Evolutionary conservation across 192 early-diverging fungal species (phyloP).

Genomic region (Jimgerdemannia lactiflua): DNA sequence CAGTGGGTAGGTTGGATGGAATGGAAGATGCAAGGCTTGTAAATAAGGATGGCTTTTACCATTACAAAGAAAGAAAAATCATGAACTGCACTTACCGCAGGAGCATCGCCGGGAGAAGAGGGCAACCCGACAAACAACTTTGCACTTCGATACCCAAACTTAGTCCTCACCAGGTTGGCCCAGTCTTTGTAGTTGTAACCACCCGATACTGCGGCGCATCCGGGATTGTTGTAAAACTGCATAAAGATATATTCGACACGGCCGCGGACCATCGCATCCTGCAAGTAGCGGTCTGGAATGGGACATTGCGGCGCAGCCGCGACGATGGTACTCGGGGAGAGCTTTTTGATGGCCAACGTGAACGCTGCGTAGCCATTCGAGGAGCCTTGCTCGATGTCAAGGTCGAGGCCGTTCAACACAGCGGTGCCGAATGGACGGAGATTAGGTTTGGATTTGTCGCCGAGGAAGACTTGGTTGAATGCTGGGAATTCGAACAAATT

Average conservation of each 20-base stretch:
- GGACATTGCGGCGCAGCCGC: neutral
- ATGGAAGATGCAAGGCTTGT: neutral
- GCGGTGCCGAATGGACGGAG: constrained; percentile 59
- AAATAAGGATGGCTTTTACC: neutral
- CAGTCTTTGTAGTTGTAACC: constrained; percentile 1
- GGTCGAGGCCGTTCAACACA: constrained; percentile 58
- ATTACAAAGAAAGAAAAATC: no score
- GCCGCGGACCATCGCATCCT: neutral
- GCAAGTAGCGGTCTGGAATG: neutral
- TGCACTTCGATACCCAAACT: neutral
- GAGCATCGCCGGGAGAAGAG: neutral
- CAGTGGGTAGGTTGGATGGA: neutral
- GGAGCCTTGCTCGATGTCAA: constrained; percentile 55
- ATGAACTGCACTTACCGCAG: no score
- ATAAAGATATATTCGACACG: neutral
- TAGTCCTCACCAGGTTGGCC: neutral
- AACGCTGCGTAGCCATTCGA: constrained; percentile 48
- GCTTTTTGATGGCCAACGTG: constrained; percentile 29
- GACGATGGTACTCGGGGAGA: neutral
- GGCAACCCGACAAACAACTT: neutral
- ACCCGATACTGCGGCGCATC: neutral
- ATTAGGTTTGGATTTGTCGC: constrained; percentile 30
- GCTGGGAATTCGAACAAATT: neutral
- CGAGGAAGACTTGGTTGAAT: constrained; percentile 38
- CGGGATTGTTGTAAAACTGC: constrained; percentile 4